These are phyloP conservation scores for Teratosphaeria zuluensis DNA, from an alignment of 2,329 filamentous ascomycete species.

Conservation along the genomic window DNA sequence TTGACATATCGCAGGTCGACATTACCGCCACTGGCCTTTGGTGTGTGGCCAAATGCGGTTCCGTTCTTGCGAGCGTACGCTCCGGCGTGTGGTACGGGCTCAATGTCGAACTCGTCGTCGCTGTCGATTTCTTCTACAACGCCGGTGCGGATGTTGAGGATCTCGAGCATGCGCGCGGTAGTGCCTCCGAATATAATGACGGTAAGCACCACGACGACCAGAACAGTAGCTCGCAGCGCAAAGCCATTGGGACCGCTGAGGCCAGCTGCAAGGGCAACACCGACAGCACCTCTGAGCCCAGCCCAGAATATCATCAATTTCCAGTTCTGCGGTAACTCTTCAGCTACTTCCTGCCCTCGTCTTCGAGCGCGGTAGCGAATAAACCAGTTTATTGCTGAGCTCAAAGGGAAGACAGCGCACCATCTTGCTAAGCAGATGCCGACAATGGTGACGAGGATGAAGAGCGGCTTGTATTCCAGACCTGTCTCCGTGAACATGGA, in stretches of 20 bases:
- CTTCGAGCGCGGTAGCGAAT: slow-evolving; percentile 75
- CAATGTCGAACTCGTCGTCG: slow-evolving; percentile 97
- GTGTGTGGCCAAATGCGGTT: slow-evolving; percentile 65
- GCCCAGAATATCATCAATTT: slow-evolving; percentile 99
- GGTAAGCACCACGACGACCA: slow-evolving; percentile 92
- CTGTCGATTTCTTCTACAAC: slow-evolving; percentile 96
- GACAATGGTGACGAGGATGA: slow-evolving; percentile 85
- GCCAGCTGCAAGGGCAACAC: slow-evolving; percentile 84
- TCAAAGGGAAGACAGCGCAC: slow-evolving; percentile 89
- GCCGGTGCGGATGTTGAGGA: slow-evolving; percentile 88
- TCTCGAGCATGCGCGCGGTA: slow-evolving; percentile 94
- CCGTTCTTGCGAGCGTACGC: slow-evolving; percentile 75
- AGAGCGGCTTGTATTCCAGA: slow-evolving; percentile 82
- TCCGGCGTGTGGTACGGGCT: slow-evolving; percentile 55
- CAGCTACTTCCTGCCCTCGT: slow-evolving; percentile 63
- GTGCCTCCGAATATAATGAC: slow-evolving; percentile 99
- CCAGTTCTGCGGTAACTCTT: slow-evolving; percentile 89
- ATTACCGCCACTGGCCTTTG: slow-evolving; percentile 39
- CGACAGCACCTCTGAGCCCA: slow-evolving; percentile 86
- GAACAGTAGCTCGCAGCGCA: slow-evolving; percentile 83
- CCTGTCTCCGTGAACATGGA: slow-evolving; percentile 87
- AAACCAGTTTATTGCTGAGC: slow-evolving; percentile 82
- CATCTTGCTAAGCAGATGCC: slow-evolving; percentile 89
- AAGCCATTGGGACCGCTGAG: slow-evolving; percentile 63
- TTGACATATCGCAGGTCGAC: slow-evolving; percentile 22